These are phyloP conservation scores for Ascoidea tarda DNA, from an alignment of 805 yeast genomes.

Conservation along the genomic window DNA sequence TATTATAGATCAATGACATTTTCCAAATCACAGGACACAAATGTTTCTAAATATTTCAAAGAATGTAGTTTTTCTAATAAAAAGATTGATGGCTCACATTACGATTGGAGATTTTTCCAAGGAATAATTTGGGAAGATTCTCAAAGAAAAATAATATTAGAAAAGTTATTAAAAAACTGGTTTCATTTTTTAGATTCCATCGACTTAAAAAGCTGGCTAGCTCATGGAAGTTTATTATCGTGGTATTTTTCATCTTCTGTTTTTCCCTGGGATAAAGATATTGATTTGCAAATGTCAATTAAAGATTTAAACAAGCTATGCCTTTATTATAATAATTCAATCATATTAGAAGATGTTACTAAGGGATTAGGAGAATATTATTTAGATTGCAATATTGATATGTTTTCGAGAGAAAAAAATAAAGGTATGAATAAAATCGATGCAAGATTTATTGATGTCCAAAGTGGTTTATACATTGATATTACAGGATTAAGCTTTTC, in stretches of 20 bases:
- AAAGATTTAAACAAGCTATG: constrained; percentile 29
- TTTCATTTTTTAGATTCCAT: constrained; percentile 28
- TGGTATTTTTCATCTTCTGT: constrained; percentile 49
- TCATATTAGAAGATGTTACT: constrained; percentile 30
- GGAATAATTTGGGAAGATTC: constrained; percentile 28
- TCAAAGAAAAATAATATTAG: constrained; percentile 12
- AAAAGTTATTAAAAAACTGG: constrained; percentile 36
- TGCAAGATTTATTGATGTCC: constrained; percentile 58
- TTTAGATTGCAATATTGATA: constrained; percentile 27
- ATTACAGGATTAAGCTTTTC: constrained; percentile 49
- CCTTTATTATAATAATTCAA: constrained; percentile 29
- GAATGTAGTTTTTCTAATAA: no score
- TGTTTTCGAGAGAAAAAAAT: constrained; percentile 38
- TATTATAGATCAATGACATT: no score
- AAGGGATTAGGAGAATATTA: constrained; percentile 46
- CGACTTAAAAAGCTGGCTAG: constrained; percentile 42
- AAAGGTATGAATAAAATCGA: constrained; percentile 53
- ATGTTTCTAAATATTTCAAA: no score
- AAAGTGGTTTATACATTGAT: constrained; percentile 57
- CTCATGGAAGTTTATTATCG: constrained; percentile 50
- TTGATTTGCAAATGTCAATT: constrained; percentile 49
- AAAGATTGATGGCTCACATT: constrained; percentile 20
- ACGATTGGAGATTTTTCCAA: constrained; percentile 45
- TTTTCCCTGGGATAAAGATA: constrained; percentile 56
- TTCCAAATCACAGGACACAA: no score